phyloP scores from a whole-genome alignment of 2,329 filamentous ascomycete genomes.

The Botrytis fabae region DNA sequence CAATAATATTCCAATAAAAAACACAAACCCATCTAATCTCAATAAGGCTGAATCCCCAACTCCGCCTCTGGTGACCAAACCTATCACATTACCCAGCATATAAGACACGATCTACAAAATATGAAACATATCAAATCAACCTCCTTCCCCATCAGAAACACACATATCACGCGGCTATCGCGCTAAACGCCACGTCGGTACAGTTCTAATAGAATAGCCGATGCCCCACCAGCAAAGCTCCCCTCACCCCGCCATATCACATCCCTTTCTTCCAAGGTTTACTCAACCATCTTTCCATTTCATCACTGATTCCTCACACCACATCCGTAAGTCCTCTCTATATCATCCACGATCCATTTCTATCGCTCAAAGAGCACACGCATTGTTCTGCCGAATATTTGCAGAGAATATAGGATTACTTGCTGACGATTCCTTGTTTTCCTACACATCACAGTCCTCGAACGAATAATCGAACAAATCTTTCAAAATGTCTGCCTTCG shows the following conservation, averaged over 20 bases:
- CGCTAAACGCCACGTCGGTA: not conserved
- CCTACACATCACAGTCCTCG: not conserved
- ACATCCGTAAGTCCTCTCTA: not conserved
- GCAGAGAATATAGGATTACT: not conserved
- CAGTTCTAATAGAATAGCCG: not conserved
- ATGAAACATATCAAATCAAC: constrained; percentile 1
- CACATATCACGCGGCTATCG: not conserved
- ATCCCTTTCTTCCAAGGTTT: constrained; percentile 4
- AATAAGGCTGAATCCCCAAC: constrained; percentile 3
- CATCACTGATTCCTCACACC: not conserved
- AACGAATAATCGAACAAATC: not conserved
- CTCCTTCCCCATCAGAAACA: not conserved
- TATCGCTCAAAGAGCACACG: not conserved
- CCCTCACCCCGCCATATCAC: constrained; percentile 14
- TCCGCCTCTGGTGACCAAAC: not conserved
- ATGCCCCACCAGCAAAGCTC: constrained; percentile 7
- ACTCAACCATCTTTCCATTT: not conserved
- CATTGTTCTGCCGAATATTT: too few relatives aligned
- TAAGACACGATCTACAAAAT: not conserved
- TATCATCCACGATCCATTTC: not conserved
- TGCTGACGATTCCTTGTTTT: not conserved
- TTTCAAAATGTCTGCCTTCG: constrained; percentile 44
- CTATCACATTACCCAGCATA: not conserved
- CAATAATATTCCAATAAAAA: not conserved
- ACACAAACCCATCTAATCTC: not conserved